Base-by-base conservation (phyloP, 2,329 filamentous ascomycete species). In the Ophiostoma australiae region DNA sequence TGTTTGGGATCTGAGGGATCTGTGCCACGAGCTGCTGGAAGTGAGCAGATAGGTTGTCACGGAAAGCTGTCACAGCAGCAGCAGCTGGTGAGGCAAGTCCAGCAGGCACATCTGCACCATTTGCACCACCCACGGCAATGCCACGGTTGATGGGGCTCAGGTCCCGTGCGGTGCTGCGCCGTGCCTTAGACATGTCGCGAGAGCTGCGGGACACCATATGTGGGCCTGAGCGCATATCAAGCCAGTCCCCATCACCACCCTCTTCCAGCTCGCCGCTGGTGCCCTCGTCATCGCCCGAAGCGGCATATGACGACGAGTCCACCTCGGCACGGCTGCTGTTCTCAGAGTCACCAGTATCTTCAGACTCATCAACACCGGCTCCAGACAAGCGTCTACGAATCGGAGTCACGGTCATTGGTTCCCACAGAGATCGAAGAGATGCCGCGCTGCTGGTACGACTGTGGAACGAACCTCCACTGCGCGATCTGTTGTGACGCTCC, bases 401-500 rank as follows among this genome's bases (percentile, higher is more conserved):
- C 3, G 67, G 41, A n/a, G 73, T 65, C 73, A 73, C 61, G 2
- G 48, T 15, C 70, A 72, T 68, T 33, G 84, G 83, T 74, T 90
- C 88, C 87, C 89, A 91, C 55, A 91, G 81, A 0, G 90, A 91
- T 72, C 84, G 84, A 68, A 92, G 80, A 2, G 91, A 92, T 37
- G 85, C 85, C 20, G 87, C 85, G 76, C 91, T 93, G 79, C 84
- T 91, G 71, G 84, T 86, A 78, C 84, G 86, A 79, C 86, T 90
- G 76, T 80, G 85, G 65, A 87, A 76, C 72, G 87, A 84, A 77
- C 85, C 81, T 77, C 88, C 86, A 77, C 91, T 93, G 67, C 87
- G 87, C 67, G 89, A 91, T 70, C 90, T 85, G 39, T 84, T 84
- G 76, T 90, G 88, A 68, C 84, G 84, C 73, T 87, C 86, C 66